Conservation (phyloP, 208 protist species). For the Acanthamoeba quina region DNA sequence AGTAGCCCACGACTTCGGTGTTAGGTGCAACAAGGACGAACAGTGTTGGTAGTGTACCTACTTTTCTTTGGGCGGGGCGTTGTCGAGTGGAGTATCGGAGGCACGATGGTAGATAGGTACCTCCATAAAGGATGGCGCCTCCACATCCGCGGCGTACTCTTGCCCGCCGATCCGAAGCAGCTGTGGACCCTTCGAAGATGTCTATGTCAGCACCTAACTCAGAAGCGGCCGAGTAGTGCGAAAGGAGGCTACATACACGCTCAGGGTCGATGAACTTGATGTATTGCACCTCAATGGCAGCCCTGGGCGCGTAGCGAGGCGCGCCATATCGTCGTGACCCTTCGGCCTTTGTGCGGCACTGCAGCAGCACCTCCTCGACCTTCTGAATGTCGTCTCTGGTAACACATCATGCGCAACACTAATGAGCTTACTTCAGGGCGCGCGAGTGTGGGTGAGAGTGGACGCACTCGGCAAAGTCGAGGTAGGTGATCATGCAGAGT, state of each 20-base stretch:
- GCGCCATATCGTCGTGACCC: background rate
- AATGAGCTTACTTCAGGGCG: background rate
- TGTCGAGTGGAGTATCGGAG: background rate
- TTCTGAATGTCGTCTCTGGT: conserved; percentile 11
- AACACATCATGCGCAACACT: background rate
- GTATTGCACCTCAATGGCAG: background rate
- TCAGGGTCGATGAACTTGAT: conserved; percentile 38
- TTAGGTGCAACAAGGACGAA: background rate
- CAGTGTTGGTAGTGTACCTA: background rate
- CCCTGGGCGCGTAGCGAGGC: background rate
- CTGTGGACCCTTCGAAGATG: background rate
- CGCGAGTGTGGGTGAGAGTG: background rate
- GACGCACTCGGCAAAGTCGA: conserved; percentile 47
- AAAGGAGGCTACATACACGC: background rate
- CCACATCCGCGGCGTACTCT: background rate
- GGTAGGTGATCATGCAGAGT: conserved; percentile 30
- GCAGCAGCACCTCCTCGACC: background rate
- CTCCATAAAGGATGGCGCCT: background rate
- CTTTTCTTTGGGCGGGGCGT: background rate
- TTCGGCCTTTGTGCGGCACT: background rate
- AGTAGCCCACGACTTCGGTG: background rate
- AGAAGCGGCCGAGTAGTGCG: background rate
- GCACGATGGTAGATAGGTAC: conserved; percentile 3
- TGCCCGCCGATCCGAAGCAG: background rate
- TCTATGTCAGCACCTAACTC: background rate